Conservation (phyloP, 108 stramenopile species). For the Fragilariopsis cylindrus region DNA sequence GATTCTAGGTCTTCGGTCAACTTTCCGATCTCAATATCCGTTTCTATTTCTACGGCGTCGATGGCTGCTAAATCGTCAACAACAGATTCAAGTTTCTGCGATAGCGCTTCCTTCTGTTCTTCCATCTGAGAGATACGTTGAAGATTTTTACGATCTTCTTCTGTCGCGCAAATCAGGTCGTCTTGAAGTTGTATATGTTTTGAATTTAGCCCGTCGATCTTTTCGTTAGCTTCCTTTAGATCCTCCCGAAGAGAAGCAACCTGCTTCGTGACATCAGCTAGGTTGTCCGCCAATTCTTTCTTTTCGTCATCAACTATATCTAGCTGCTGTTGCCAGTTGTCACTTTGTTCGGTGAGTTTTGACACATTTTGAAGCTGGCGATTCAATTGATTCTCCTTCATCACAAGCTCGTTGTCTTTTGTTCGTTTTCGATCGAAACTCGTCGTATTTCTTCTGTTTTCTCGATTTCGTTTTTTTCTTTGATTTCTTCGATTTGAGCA, state of each 20-base stretch:
- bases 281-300: not conserved
- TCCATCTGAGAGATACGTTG: conserved; percentile 16
- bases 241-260: not conserved
- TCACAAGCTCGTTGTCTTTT: not conserved
- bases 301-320: conserved; percentile 8
- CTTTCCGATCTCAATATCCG: not conserved
- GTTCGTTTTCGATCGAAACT: conserved; percentile 1
- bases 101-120: conserved; percentile 14
- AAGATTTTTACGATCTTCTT: conserved; percentile 3
- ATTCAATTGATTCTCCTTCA: conserved; percentile 10
- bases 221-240: conserved; percentile 2
- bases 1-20: not conserved
- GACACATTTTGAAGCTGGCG: conserved; percentile 15
- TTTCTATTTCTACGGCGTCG: conserved; percentile 9
- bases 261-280: not conserved
- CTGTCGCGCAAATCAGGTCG: conserved; percentile 5
- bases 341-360: conserved; percentile 13
- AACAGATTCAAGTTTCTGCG: not conserved
- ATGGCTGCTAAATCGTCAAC: conserved; percentile 5
- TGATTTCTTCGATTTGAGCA: not conserved
- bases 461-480: not conserved
- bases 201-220: not conserved
- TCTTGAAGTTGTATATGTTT: not conserved
- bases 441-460: not conserved
- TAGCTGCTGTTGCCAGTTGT: conserved; percentile 12